Percentiles rank a stretch among this genome's conserved stretches.
phyloP scores from a whole-genome alignment of 139 green algal species.

The Chlorella sp. region DNA sequence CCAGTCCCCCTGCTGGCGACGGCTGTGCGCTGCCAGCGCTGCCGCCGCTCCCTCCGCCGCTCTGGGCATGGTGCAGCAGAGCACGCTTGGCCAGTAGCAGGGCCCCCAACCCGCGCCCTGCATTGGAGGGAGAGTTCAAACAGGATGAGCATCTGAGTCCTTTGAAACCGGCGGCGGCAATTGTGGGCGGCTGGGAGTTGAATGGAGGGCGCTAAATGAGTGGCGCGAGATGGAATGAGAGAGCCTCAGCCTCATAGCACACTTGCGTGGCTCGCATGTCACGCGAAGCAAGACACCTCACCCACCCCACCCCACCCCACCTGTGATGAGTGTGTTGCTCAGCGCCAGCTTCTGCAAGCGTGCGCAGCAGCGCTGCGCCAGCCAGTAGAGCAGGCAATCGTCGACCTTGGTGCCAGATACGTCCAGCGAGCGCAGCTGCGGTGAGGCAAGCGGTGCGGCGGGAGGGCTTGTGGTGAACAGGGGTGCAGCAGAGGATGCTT shows the following conservation, averaged over 20 bases:
- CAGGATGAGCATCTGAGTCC: too few relatives aligned
- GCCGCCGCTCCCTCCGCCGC: background rate
- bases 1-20: background rate
- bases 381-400: conserved; percentile 27
- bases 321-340: background rate
- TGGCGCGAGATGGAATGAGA: too few relatives aligned
- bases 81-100: conserved; percentile 12
- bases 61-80: background rate
- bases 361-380: conserved; percentile 14
- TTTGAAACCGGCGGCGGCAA: too few relatives aligned
- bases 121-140: background rate
- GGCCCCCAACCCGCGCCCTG: background rate
- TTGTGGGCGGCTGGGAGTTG: too few relatives aligned
- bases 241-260: too few relatives aligned
- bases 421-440: conserved; percentile 27
- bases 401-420: background rate
- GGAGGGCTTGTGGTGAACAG: too few relatives aligned
- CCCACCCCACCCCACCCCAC: too few relatives aligned
- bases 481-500: too few relatives aligned
- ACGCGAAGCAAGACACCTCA: too few relatives aligned
- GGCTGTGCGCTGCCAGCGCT: background rate
- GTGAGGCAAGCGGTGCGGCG: background rate
- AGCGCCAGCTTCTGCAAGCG: conserved; percentile 19
- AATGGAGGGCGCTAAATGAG: too few relatives aligned
- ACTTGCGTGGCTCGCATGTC: too few relatives aligned